Evolutionary conservation across 2,329 filamentous ascomycete genomes (phyloP).

Genomic region (Fonsecaea pedrosoi): DNA sequence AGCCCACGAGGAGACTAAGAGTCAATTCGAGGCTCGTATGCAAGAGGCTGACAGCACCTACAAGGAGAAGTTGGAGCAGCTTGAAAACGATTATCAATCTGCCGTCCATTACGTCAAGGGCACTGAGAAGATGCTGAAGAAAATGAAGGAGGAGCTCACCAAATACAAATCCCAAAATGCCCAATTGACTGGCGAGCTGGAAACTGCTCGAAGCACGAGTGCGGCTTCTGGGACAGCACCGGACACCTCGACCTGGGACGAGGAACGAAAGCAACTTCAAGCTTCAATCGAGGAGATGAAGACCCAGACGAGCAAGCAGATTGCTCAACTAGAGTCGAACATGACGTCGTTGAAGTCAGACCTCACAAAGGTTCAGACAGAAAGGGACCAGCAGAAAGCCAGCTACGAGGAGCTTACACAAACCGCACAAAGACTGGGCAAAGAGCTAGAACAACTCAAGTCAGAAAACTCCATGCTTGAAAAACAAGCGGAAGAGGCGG

Average conservation of each 20-base stretch:
- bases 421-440: constrained; percentile 62
- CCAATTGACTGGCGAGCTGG: constrained; percentile 81
- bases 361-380: constrained; percentile 67
- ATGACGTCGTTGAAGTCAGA: constrained; percentile 73
- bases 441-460: constrained; percentile 80
- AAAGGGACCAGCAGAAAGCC: constrained; percentile 71
- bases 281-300: constrained; percentile 73
- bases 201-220: constrained; percentile 65
- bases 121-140: constrained; percentile 98
- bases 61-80: constrained; percentile 88
- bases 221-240: constrained; percentile 46
- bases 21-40: constrained; percentile 76
- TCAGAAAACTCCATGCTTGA: constrained; percentile 83
- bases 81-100: constrained; percentile 97
- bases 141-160: constrained; percentile 96
- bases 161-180: constrained; percentile 88
- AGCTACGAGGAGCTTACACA: constrained; percentile 66
- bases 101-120: constrained; percentile 98
- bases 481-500: constrained; percentile 83
- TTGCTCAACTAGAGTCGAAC: constrained; percentile 73
- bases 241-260: constrained; percentile 71
- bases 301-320: constrained; percentile 69
- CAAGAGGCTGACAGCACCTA: constrained; percentile 89
- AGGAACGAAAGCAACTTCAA: constrained; percentile 72
- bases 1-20: constrained; percentile 84